Percentiles rank a stretch among this genome's conserved stretches.
Conservation (phyloP, 306 rosid species). For the Begonia fuchsioides region DNA sequence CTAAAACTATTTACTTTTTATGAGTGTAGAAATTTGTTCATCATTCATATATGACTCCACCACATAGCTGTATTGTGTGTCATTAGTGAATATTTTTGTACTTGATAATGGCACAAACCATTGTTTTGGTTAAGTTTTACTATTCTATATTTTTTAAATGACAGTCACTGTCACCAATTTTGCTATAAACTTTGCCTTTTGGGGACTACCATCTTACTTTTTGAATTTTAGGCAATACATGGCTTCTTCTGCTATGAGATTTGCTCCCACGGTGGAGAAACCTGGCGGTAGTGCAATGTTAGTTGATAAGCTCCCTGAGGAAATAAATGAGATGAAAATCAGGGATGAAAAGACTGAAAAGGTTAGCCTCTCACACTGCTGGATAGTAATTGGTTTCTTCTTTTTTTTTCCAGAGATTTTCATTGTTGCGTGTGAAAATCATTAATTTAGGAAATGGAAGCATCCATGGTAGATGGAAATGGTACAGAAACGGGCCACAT, state of each 20-base stretch:
- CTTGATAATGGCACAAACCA: too few relatives aligned
- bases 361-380: background rate
- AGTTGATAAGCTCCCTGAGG: constrained; percentile 42
- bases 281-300: constrained; percentile 13
- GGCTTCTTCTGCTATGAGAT: constrained; percentile 24
- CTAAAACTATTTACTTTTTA: too few relatives aligned
- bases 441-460: constrained; percentile 34
- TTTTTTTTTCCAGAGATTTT: background rate
- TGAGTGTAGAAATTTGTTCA: too few relatives aligned
- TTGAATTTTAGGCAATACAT: constrained; percentile 8
- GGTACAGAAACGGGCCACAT: constrained; percentile 66
- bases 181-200: background rate
- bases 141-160: too few relatives aligned
- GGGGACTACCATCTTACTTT: constrained; percentile 4
- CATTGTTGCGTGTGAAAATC: too few relatives aligned
- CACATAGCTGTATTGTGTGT: too few relatives aligned
- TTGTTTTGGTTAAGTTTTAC: too few relatives aligned
- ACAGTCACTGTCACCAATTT: background rate
- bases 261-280: constrained; percentile 18
- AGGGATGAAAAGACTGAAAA: constrained; percentile 38
- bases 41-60: too few relatives aligned
- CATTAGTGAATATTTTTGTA: too few relatives aligned
- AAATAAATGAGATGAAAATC: constrained; percentile 50
- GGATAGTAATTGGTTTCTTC: background rate
- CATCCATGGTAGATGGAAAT: constrained; percentile 49